A percentile compares a stretch with the other conserved stretches of the same genome.
Conservation (phyloP, 345 rosid genomes). For the Melaleuca alternifolia region DNA sequence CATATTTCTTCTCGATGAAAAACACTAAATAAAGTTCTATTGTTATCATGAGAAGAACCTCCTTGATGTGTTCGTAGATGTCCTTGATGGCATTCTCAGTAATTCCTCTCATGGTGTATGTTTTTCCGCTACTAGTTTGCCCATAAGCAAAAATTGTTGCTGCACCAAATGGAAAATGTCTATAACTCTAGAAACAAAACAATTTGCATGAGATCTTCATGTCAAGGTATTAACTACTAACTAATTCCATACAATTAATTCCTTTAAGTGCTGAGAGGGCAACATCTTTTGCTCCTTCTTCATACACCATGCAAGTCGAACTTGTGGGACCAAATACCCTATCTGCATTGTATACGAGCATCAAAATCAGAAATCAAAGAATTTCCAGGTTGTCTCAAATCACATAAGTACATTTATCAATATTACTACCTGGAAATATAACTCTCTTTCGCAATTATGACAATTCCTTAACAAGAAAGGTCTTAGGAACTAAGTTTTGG, state of each 20-base stretch:
- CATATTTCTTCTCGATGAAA: neutral
- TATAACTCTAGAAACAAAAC: neutral
- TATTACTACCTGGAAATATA: neutral
- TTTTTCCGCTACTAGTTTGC: slow-evolving; percentile 92
- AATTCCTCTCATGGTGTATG: slow-evolving; percentile 87
- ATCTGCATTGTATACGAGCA: slow-evolving; percentile 29
- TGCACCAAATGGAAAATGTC: slow-evolving; percentile 19
- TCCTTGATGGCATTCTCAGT: slow-evolving; percentile 65
- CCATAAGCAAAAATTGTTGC: slow-evolving; percentile 93
- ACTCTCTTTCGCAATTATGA: neutral
- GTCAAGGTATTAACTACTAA: neutral
- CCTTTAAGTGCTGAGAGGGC: slow-evolving; percentile 85
- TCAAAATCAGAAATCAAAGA: neutral
- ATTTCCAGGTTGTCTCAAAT: neutral
- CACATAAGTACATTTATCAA: neutral
- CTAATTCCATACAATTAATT: slow-evolving; percentile 51
- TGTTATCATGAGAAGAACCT: slow-evolving; percentile 24
- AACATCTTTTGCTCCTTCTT: slow-evolving; percentile 88
- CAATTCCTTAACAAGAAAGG: neutral
- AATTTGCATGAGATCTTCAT: neutral
- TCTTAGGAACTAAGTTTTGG: neutral
- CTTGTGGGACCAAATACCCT: slow-evolving; percentile 64
- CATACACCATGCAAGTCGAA: slow-evolving; percentile 63
- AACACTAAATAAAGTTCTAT: neutral
- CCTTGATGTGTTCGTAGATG: slow-evolving; percentile 58